Conservation (phyloP, 1,139 yeast genomes). For the Suhomyces choctaworum region DNA sequence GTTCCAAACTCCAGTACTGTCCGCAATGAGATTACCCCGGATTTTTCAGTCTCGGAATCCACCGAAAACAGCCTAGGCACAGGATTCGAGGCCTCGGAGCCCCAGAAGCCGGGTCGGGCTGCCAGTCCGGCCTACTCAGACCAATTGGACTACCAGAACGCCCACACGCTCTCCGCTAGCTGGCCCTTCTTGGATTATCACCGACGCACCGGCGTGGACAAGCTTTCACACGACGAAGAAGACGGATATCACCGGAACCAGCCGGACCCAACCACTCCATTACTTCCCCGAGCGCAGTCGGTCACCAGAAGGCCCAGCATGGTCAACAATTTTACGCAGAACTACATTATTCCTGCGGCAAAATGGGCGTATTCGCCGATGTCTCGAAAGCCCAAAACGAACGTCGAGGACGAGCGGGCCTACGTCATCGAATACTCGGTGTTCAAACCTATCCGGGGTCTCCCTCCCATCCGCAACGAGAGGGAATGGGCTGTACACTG, state of each 20-base stretch:
- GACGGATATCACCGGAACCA: not conserved
- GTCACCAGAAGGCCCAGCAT: slow-evolving; percentile 8
- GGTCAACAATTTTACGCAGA: slow-evolving; percentile 22
- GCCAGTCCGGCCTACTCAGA: too few species aligned
- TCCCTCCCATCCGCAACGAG: slow-evolving; percentile 20
- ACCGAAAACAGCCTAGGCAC: too few species aligned
- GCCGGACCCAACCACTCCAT: slow-evolving; percentile 3
- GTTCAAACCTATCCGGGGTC: slow-evolving; percentile 40
- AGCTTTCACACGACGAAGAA: not conserved
- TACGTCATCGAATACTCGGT: slow-evolving; percentile 53
- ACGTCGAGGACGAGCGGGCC: slow-evolving; percentile 9
- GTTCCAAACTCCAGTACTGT: too few species aligned
- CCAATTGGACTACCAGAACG: too few species aligned
- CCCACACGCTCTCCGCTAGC: slow-evolving; percentile 13
- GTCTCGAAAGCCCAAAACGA: slow-evolving; percentile 5
- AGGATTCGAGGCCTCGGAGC: too few species aligned
- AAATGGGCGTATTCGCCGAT: slow-evolving; percentile 21
- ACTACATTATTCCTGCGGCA: slow-evolving; percentile 30
- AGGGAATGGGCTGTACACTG: slow-evolving; percentile 21
- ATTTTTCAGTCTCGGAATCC: too few species aligned
- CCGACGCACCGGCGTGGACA: not conserved
- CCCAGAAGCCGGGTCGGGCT: too few species aligned
- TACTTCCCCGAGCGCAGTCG: slow-evolving; percentile 13
- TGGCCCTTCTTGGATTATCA: slow-evolving; percentile 8
- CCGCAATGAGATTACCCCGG: too few species aligned